Base-by-base conservation (phyloP, 1,284 basidiomycete genomes). In the Ceratobasidium theobromae region DNA sequence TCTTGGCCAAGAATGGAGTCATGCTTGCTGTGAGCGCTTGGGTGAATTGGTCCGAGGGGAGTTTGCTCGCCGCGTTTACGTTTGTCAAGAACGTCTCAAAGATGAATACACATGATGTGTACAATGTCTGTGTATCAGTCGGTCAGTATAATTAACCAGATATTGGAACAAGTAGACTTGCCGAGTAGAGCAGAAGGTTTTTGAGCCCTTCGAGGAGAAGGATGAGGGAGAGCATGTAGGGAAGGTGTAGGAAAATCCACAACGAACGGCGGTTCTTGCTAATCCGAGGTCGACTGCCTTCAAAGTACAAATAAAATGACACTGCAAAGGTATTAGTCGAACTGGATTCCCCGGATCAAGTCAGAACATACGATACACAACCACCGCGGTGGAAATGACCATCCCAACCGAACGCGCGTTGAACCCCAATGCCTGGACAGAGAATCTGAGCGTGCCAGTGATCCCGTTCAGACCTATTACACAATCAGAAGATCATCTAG, bases 211-310 rank as follows among this genome's bases (percentile, higher is more conserved):
- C 58, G 46, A 62, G 12, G 12, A 62, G 25, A 5, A 62, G 48
- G 25, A 62, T 62, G 18, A 62, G 32, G 33, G 33, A 62, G 16
- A 62, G 58, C 48, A 62, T 51, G 25, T 62, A 62, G 2, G 58
- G 58, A 8, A 62, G 25, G 25, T 62, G 58, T 2, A 62, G 18
- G 25, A 32, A 51, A 21, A 62, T 62, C 58, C 58, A 62, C 9
- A 62, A 30, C 30, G 58, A 49, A 6, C 58, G 58, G 28, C 58
- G 58, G 25, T 62, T 62, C 35, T 62, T 62, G 46, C 58, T 62
- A 40, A 62, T 62, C 18, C 58, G 23, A 2, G 58, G 58, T 27
- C 58, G 58, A 4, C 46, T 62, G 1, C 58, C 58, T 28, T 62
- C 58, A 25, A 62, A 62, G 18, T 62, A 62, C 3, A 62, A 14